phyloP scores from a whole-genome alignment of 2,329 filamentous ascomycete genomes.

The Talaromyces verruculosus region DNA sequence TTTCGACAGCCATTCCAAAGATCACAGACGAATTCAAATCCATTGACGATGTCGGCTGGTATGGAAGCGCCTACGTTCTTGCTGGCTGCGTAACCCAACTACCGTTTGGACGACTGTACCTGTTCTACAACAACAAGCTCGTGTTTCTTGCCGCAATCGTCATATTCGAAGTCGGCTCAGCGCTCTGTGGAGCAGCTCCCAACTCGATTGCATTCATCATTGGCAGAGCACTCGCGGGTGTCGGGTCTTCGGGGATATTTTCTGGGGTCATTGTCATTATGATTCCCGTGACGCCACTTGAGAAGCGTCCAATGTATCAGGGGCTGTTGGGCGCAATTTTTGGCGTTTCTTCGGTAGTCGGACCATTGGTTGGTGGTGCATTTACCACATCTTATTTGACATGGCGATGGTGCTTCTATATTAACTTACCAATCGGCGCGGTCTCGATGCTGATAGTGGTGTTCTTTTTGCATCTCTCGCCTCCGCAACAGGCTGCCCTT shows the following conservation, averaged over 20 bases:
- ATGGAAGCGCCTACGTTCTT: not conserved
- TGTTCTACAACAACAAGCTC: not conserved
- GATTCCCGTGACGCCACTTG: too few relatives aligned
- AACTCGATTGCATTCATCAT: too few relatives aligned
- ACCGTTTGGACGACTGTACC: not conserved
- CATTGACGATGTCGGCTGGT: not conserved
- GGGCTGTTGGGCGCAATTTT: slow-evolving; percentile 63
- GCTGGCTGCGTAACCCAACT: not conserved
- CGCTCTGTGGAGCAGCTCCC: not conserved
- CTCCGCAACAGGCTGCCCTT: too few relatives aligned
- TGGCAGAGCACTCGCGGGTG: too few relatives aligned
- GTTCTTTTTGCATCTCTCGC: slow-evolving; percentile 27
- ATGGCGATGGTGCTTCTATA: slow-evolving; percentile 63
- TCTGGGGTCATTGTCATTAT: too few relatives aligned
- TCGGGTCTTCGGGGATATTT: too few relatives aligned
- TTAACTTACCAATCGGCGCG: slow-evolving; percentile 49
- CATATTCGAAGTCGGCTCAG: not conserved
- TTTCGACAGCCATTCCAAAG: not conserved
- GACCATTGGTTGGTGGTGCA: slow-evolving; percentile 60
- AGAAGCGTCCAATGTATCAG: slow-evolving; percentile 56
- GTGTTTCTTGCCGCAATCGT: not conserved
- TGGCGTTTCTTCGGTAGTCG: slow-evolving; percentile 60
- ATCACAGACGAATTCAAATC: not conserved
- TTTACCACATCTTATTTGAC: slow-evolving; percentile 57
- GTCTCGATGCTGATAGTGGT: slow-evolving; percentile 32